phyloP scores from a whole-genome alignment of 257 asterid genomes.

The Scutellaria barbata region DNA sequence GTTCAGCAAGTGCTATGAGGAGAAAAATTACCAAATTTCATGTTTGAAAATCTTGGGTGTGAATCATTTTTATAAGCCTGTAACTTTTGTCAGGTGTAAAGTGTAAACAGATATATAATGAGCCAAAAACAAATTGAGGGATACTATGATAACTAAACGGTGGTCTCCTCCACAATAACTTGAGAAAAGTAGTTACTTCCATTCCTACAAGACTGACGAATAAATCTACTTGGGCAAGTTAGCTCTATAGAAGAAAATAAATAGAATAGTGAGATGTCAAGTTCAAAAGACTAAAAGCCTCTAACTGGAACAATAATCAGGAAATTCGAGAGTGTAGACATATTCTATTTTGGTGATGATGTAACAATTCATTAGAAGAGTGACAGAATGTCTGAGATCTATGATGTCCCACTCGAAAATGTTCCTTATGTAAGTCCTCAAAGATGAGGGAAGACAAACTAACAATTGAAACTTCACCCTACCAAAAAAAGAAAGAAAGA shows the following conservation, averaged over 20 bases:
- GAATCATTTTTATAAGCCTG: not conserved
- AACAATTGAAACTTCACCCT: not conserved
- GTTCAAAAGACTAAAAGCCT: conserved; percentile 2
- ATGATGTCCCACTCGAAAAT: not conserved
- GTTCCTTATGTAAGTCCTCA: not conserved
- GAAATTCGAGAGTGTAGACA: not conserved
- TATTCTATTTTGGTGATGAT: not conserved
- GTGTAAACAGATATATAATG: not conserved
- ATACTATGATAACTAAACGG: not conserved
- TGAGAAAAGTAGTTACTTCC: not conserved
- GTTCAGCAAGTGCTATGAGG: conserved; percentile 3
- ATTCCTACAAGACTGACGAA: too few relatives aligned
- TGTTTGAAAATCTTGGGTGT: not conserved
- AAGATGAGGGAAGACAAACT: not conserved
- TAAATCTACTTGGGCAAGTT: conserved; percentile 13
- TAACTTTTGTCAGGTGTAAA: too few relatives aligned
- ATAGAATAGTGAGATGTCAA: not conserved
- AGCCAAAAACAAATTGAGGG: not conserved
- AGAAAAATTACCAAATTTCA: not conserved
- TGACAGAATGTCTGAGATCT: not conserved
- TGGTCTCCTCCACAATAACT: not conserved
- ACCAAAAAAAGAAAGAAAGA: too few relatives aligned
- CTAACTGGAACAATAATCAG: not conserved
- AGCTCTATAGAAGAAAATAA: not conserved
- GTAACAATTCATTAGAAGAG: not conserved